A percentile compares a stretch with the other conserved stretches of the same genome.
These are phyloP conservation scores for Cyathus pygmaeus DNA, from an alignment of 1,284 basidiomycete species.

Conservation along the genomic window DNA sequence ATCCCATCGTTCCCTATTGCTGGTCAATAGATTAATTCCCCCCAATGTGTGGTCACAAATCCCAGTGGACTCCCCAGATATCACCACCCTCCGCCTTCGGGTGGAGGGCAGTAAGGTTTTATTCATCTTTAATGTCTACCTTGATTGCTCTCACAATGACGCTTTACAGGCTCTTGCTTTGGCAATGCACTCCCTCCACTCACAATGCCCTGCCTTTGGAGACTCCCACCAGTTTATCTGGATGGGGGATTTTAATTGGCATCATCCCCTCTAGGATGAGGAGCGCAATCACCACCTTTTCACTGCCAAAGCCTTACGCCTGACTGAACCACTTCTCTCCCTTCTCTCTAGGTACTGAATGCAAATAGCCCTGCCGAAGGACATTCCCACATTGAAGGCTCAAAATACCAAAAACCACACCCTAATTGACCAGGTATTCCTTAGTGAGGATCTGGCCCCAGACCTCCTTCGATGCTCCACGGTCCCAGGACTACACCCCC, in stretches of 20 bases:
- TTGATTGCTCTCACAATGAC: slow-evolving; percentile 27
- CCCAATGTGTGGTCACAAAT: slow-evolving; percentile 36
- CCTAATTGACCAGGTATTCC: background rate
- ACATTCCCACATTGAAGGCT: background rate
- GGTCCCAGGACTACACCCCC: background rate
- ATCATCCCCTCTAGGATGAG: slow-evolving; percentile 55
- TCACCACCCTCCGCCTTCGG: slow-evolving; percentile 35
- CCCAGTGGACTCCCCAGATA: slow-evolving; percentile 26
- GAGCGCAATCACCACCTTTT: slow-evolving; percentile 45
- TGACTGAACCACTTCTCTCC: too few species aligned
- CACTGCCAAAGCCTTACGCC: slow-evolving; percentile 11
- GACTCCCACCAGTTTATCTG: slow-evolving; percentile 32
- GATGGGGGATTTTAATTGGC: slow-evolving; percentile 56
- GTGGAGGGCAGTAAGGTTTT: slow-evolving; percentile 12
- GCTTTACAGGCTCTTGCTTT: slow-evolving; percentile 11
- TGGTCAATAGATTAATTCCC: slow-evolving; percentile 35
- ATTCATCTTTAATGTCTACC: slow-evolving; percentile 49
- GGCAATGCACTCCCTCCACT: background rate
- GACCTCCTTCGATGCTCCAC: background rate
- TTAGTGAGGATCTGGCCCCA: background rate
- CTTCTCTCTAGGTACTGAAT: background rate
- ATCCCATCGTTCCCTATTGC: slow-evolving; percentile 22
- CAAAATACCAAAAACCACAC: background rate
- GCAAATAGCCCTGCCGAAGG: background rate
- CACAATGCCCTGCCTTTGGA: background rate